Conservation (phyloP, 345 rosid genomes). For the Moricandia moricandioides region DNA sequence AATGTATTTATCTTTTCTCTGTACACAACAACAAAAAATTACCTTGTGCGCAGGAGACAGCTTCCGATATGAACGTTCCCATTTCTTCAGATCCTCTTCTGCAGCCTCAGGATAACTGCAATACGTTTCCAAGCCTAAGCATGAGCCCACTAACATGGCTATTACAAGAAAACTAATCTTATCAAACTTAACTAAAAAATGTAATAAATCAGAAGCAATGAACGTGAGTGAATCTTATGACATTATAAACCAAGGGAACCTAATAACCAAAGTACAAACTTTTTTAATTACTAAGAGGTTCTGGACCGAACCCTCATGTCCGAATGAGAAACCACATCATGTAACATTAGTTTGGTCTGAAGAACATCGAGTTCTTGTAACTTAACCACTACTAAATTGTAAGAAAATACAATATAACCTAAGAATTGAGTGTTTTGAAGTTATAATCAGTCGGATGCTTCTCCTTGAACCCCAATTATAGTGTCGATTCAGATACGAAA, state of each 20-base stretch:
- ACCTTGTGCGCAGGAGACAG: slow-evolving; percentile 75
- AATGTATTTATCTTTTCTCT: no score
- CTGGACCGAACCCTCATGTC: background rate
- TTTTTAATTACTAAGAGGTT: background rate
- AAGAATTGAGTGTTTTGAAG: no score
- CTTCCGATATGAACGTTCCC: slow-evolving; percentile 59
- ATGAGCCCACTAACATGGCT: background rate
- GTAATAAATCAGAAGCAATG: background rate
- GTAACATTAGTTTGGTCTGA: background rate
- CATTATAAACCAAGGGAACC: background rate
- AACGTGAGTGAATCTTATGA: background rate
- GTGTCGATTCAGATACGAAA: background rate
- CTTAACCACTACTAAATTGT: background rate
- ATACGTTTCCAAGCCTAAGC: background rate
- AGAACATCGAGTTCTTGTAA: background rate
- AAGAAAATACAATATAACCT: no score
- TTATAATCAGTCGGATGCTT: background rate
- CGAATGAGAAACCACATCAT: background rate
- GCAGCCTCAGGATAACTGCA: slow-evolving; percentile 86
- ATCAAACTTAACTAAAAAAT: background rate
- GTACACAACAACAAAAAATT: no score
- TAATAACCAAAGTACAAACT: background rate
- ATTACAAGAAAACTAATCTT: background rate
- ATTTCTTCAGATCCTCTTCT: slow-evolving; percentile 77
- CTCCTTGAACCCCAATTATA: background rate